Evolutionary conservation across 345 rosid genomes (phyloP).

Genomic region (Erysimum cheiranthoides): DNA sequence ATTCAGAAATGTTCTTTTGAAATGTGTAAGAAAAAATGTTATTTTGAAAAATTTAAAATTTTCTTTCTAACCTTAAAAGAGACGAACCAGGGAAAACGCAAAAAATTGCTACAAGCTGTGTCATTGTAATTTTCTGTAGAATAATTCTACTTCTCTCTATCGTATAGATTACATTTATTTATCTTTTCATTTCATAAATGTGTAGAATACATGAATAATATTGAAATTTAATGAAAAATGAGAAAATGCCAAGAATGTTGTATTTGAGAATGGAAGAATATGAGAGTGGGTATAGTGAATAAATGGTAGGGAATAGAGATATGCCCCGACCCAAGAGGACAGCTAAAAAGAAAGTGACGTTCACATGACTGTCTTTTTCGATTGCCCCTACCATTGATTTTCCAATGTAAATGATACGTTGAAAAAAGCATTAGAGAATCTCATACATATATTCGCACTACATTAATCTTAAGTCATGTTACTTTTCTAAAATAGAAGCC

Average conservation of each 20-base stretch:
- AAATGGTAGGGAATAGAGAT: slow-evolving; percentile 23
- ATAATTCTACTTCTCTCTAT: background rate
- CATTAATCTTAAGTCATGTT: too few species aligned
- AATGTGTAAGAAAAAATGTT: background rate
- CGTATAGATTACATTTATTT: background rate
- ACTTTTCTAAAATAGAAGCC: too few species aligned
- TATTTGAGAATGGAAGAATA: slow-evolving; percentile 14
- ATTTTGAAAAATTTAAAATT: too few species aligned
- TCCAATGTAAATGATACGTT: slow-evolving; percentile 10
- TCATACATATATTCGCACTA: background rate
- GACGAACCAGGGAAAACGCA: slow-evolving; percentile 5
- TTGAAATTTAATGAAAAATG: background rate
- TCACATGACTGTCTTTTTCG: slow-evolving; percentile 32
- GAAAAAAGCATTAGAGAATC: background rate
- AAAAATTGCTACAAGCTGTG: slow-evolving; percentile 33
- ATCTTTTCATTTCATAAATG: background rate
- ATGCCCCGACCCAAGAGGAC: slow-evolving; percentile 17
- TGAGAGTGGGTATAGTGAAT: slow-evolving; percentile 11
- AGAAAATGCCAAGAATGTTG: background rate
- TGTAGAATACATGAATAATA: background rate
- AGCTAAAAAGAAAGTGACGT: slow-evolving; percentile 30
- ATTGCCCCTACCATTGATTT: slow-evolving; percentile 1
- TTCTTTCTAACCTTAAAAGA: background rate
- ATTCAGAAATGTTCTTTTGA: background rate
- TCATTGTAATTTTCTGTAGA: slow-evolving; percentile 18